A percentile compares a stretch with the other conserved stretches of the same genome.
Conservation (phyloP, 768 basidiomycete species). For the Ephemerocybe angulata region DNA sequence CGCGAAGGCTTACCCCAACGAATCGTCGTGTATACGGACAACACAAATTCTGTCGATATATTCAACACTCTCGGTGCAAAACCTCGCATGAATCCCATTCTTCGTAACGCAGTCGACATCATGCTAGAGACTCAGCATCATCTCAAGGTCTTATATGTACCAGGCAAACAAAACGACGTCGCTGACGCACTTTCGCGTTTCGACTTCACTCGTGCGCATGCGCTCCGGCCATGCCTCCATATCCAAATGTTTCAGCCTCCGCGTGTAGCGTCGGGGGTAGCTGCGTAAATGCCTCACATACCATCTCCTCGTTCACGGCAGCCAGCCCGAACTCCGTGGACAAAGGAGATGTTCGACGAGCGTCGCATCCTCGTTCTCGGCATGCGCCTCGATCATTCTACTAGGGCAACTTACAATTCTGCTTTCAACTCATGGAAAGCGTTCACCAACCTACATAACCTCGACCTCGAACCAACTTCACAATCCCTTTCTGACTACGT, state of each 20-base stretch:
- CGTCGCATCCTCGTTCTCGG: slow-evolving; percentile 23
- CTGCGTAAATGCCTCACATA: neutral
- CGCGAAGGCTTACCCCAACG: neutral
- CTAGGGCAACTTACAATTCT: slow-evolving; percentile 23
- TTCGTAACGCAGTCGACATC: slow-evolving; percentile 19
- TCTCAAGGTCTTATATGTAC: slow-evolving; percentile 20
- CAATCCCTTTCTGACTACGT: slow-evolving; percentile 35
- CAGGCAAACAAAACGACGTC: slow-evolving; percentile 17
- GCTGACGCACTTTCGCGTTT: slow-evolving; percentile 26
- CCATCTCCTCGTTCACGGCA: too few species aligned
- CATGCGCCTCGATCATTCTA: slow-evolving; percentile 16
- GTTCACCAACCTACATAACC: slow-evolving; percentile 25
- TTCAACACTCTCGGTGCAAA: slow-evolving; percentile 19
- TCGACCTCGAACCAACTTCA: slow-evolving; percentile 25
- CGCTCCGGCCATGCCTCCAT: neutral
- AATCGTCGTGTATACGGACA: slow-evolving; percentile 26
- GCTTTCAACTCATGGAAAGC: slow-evolving; percentile 29
- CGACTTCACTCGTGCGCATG: neutral
- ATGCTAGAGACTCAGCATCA: slow-evolving; percentile 1
- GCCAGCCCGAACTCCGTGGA: too few species aligned
- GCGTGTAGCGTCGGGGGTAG: slow-evolving; percentile 25
- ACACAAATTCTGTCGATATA: slow-evolving; percentile 25
- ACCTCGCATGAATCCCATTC: slow-evolving; percentile 19
- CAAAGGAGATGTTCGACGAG: slow-evolving; percentile 25
- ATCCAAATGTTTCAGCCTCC: neutral